phyloP scores from a whole-genome alignment of 441 rosid genomes.

The Pelargonium australe region DNA sequence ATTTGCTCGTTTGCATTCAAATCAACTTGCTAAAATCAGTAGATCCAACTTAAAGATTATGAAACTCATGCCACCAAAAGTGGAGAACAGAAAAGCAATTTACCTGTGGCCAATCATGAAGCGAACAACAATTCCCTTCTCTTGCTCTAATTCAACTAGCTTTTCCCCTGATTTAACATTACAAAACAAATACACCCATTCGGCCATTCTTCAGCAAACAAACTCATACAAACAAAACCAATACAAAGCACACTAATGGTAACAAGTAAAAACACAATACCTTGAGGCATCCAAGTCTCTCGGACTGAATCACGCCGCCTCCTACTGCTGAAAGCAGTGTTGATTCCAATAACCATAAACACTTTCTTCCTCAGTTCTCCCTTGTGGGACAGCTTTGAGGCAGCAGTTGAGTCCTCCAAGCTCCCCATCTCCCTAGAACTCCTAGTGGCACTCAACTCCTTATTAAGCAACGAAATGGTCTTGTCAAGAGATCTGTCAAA shows the following conservation, averaged over 20 bases:
- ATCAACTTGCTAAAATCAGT: no score
- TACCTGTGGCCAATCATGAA: slow-evolving; percentile 99
- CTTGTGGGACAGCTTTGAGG: slow-evolving; percentile 22
- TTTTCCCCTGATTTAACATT: slow-evolving; percentile 49
- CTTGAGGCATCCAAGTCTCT: slow-evolving; percentile 99
- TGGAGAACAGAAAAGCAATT: slow-evolving; percentile 10
- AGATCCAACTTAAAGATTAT: no score
- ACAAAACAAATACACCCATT: not conserved
- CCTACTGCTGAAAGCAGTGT: slow-evolving; percentile 91
- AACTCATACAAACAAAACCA: slow-evolving; percentile 8
- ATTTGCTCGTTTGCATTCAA: no score
- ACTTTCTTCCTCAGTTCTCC: slow-evolving; percentile 46
- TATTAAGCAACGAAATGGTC: slow-evolving; percentile 57
- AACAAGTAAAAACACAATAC: slow-evolving; percentile 25
- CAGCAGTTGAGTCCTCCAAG: slow-evolving; percentile 27
- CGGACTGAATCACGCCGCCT: slow-evolving; percentile 90
- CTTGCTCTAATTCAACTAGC: slow-evolving; percentile 65
- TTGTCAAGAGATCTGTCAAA: slow-evolving; percentile 58
- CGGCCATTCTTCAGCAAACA: slow-evolving; percentile 4
- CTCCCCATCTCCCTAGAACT: slow-evolving; percentile 39
- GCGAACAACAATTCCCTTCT: slow-evolving; percentile 77
- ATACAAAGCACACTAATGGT: not conserved
- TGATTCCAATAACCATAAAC: slow-evolving; percentile 83
- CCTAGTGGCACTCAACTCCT: slow-evolving; percentile 59
- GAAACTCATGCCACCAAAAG: not conserved